Percentiles rank a stretch among this genome's conserved stretches.
Evolutionary conservation across 805 yeast species (phyloP).

Genomic region (Debaryomyces castellii): DNA sequence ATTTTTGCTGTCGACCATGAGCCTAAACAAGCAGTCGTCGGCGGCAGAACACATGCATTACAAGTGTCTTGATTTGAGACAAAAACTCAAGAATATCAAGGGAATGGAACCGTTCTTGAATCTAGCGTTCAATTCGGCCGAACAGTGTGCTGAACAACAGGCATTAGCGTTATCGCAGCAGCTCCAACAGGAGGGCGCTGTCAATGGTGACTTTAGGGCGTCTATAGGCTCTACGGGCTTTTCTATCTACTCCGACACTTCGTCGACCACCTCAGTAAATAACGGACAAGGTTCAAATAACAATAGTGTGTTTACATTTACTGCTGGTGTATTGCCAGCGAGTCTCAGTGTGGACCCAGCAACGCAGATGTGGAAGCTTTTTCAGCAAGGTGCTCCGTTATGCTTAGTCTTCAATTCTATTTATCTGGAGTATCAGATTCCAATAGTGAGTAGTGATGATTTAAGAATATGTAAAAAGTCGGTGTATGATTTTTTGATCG

Average conservation of each 20-base stretch:
- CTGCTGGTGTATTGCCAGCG: slow-evolving; percentile 77
- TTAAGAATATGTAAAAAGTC: slow-evolving; percentile 81
- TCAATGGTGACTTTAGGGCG: slow-evolving; percentile 27
- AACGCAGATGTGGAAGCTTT: slow-evolving; percentile 81
- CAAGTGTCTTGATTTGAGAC: slow-evolving; percentile 57
- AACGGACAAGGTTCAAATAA: slow-evolving; percentile 14
- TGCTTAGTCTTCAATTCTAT: slow-evolving; percentile 81
- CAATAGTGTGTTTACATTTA: slow-evolving; percentile 56
- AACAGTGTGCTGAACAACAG: slow-evolving; percentile 70
- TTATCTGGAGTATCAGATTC: slow-evolving; percentile 43
- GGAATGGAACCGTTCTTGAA: slow-evolving; percentile 69
- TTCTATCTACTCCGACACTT: slow-evolving; percentile 35
- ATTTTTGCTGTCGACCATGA: slow-evolving; percentile 29
- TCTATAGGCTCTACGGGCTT: slow-evolving; percentile 34
- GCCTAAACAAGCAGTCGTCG: slow-evolving; percentile 63
- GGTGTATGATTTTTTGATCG: slow-evolving; percentile 84
- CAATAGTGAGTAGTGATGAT: slow-evolving; percentile 75
- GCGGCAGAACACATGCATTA: slow-evolving; percentile 70
- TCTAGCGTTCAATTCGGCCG: slow-evolving; percentile 65
- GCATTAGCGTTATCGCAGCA: slow-evolving; percentile 51
- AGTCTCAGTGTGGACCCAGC: slow-evolving; percentile 84
- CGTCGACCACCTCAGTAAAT: slow-evolving; percentile 15
- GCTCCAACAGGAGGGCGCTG: slow-evolving; percentile 20
- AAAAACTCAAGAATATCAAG: slow-evolving; percentile 55
- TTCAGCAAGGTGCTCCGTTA: slow-evolving; percentile 90